Evolutionary conservation across 306 rosid species (phyloP).

Genomic region (Lotus japonicus): DNA sequence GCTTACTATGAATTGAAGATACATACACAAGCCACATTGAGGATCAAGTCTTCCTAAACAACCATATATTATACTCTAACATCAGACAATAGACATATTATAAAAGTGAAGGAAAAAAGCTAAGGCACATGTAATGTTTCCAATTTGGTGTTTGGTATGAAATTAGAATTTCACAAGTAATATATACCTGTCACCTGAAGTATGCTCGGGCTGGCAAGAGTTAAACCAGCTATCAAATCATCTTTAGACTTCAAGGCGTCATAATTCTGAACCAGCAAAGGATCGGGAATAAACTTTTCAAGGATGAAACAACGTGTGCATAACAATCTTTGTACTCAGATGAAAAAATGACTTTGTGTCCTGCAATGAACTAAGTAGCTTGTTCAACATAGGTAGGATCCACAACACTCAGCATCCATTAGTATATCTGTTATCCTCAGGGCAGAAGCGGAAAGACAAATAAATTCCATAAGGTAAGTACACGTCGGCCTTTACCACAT

Average conservation of each 20-base stretch:
- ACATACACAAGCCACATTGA: slow-evolving; percentile 82
- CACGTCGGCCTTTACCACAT: too few species aligned
- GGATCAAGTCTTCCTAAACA: slow-evolving; percentile 82
- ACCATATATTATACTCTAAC: slow-evolving; percentile 91
- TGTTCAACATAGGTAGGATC: slow-evolving; percentile 43
- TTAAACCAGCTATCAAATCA: slow-evolving; percentile 75
- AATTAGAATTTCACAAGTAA: neutral
- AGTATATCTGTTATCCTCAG: too few species aligned
- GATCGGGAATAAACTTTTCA: slow-evolving; percentile 54
- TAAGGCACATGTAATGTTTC: neutral
- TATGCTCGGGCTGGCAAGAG: slow-evolving; percentile 88
- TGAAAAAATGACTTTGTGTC: slow-evolving; percentile 16
- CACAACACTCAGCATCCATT: too few species aligned
- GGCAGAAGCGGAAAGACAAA: too few species aligned
- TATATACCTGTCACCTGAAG: slow-evolving; percentile 49
- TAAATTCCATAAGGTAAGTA: too few species aligned
- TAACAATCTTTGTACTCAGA: slow-evolving; percentile 14
- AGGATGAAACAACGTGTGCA: slow-evolving; percentile 20
- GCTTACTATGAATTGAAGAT: too few species aligned
- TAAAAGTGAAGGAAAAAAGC: neutral
- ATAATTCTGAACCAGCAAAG: slow-evolving; percentile 60
- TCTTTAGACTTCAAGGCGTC: slow-evolving; percentile 50
- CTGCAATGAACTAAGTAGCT: slow-evolving; percentile 34
- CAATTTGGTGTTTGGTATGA: neutral
- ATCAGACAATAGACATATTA: neutral